These are phyloP conservation scores for Candida methanosorbosa DNA, from an alignment of 805 yeast species.

Conservation along the genomic window DNA sequence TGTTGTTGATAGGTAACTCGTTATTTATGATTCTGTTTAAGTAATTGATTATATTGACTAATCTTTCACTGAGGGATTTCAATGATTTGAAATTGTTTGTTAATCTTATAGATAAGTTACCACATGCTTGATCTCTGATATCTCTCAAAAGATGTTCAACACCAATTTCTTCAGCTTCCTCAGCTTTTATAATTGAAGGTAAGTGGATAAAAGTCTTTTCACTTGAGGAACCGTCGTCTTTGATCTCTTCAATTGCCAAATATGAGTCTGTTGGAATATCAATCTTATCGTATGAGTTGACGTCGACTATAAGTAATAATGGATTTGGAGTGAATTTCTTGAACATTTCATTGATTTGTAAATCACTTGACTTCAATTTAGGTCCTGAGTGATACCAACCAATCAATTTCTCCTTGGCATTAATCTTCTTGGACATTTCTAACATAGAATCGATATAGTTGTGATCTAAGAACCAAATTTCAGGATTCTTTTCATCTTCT, in stretches of 20 bases:
- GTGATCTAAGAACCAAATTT: constrained; percentile 96
- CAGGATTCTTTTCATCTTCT: constrained; percentile 86
- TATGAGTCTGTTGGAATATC: constrained; percentile 97
- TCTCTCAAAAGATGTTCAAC: constrained; percentile 94
- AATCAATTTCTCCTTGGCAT: constrained; percentile 89
- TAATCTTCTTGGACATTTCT: constrained; percentile 95
- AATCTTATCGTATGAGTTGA: constrained; percentile 64
- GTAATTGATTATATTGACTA: constrained; percentile 70
- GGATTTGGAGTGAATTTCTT: constrained; percentile 78
- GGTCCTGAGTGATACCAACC: constrained; percentile 99
- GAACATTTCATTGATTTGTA: constrained; percentile 85
- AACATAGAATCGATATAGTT: constrained; percentile 94
- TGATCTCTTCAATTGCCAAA: constrained; percentile 87
- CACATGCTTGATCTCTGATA: constrained; percentile 94
- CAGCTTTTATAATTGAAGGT: constrained; percentile 90
- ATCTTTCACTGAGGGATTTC: constrained; percentile 73
- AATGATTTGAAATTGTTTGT: constrained; percentile 86
- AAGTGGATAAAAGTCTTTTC: constrained; percentile 90
- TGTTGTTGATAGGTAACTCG: constrained; percentile 80
- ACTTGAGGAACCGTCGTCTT: constrained; percentile 90
- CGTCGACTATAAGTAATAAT: constrained; percentile 82
- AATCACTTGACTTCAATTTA: constrained; percentile 76
- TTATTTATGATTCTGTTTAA: constrained; percentile 64
- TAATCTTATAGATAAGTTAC: constrained; percentile 75
- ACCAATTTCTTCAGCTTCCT: constrained; percentile 98